phyloP scores from a whole-genome alignment of 192 early-diverging fungal genomes.

The Coemansia sp. region DNA sequence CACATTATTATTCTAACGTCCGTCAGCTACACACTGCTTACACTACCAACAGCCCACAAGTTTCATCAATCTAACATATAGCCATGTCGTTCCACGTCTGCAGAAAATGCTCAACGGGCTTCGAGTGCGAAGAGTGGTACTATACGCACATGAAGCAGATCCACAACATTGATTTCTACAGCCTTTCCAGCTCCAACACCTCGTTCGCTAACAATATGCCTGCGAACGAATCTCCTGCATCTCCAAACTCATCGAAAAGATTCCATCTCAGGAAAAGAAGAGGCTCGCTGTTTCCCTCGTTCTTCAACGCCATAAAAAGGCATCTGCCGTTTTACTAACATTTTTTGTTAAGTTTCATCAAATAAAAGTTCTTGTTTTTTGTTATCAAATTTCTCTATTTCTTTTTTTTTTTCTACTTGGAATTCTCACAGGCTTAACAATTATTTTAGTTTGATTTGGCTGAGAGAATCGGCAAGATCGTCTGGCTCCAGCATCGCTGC shows the following conservation, averaged over 20 bases:
- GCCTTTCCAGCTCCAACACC: conserved; percentile 3
- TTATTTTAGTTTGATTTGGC: background rate
- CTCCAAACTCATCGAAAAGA: background rate
- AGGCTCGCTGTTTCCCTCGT: conserved; percentile 23
- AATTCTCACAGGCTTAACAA: too few species aligned
- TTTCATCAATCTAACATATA: background rate
- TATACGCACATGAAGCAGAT: conserved; percentile 39
- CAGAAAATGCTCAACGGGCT: conserved; percentile 35
- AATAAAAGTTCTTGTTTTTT: too few species aligned
- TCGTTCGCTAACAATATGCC: background rate
- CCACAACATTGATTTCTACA: conserved; percentile 23
- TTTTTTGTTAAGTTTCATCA: background rate
- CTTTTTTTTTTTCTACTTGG: too few species aligned
- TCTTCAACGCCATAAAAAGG: conserved; percentile 32
- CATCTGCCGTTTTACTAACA: conserved; percentile 25
- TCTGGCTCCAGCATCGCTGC: background rate
- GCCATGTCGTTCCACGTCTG: conserved; percentile 37
- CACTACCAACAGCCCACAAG: too few species aligned
- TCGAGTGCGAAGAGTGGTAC: conserved; percentile 51
- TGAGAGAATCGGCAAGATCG: background rate
- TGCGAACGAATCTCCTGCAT: background rate
- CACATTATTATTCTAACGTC: background rate
- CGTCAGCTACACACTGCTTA: too few species aligned
- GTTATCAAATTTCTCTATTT: too few species aligned
- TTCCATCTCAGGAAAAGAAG: conserved; percentile 10